A percentile compares a stretch with the other conserved stretches of the same genome.
These are phyloP conservation scores for Kodamaea laetipori DNA, from an alignment of 805 yeast species.

Conservation along the genomic window DNA sequence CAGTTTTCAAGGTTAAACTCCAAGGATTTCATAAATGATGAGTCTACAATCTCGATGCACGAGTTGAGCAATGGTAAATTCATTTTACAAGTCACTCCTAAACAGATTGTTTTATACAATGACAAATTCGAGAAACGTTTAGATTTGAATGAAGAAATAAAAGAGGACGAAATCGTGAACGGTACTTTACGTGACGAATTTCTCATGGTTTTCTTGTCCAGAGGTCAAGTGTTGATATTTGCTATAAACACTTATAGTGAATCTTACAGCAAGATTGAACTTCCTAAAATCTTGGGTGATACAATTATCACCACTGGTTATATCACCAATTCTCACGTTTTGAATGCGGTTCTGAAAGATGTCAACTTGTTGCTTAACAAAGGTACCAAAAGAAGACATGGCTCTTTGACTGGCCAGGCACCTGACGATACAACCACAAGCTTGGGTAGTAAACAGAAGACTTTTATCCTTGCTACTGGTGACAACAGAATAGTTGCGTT, in stretches of 20 bases:
- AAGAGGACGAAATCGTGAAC: constrained; percentile 62
- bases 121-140: constrained; percentile 56
- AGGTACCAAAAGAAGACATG: constrained; percentile 35
- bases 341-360: constrained; percentile 43
- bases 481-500: constrained; percentile 73
- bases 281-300: constrained; percentile 44
- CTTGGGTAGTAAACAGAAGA: constrained; percentile 30
- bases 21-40: constrained; percentile 62
- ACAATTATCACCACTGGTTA: constrained; percentile 71
- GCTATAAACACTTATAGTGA: constrained; percentile 43
- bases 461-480: constrained; percentile 70
- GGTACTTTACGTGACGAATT: constrained; percentile 65
- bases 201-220: constrained; percentile 61
- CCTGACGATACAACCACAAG: constrained; percentile 22
- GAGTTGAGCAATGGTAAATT: constrained; percentile 56
- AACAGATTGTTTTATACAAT: constrained; percentile 61
- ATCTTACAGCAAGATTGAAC: constrained; percentile 33
- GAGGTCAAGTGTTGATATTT: constrained; percentile 68
- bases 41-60: constrained; percentile 67
- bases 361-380: constrained; percentile 31
- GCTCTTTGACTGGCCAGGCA: background rate
- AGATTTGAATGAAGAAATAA: constrained; percentile 44
- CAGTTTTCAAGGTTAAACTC: constrained; percentile 63
- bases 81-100: constrained; percentile 74
- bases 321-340: constrained; percentile 53